Conservation (phyloP, 495 filamentous ascomycete species). For the Apodospora peruviana region DNA sequence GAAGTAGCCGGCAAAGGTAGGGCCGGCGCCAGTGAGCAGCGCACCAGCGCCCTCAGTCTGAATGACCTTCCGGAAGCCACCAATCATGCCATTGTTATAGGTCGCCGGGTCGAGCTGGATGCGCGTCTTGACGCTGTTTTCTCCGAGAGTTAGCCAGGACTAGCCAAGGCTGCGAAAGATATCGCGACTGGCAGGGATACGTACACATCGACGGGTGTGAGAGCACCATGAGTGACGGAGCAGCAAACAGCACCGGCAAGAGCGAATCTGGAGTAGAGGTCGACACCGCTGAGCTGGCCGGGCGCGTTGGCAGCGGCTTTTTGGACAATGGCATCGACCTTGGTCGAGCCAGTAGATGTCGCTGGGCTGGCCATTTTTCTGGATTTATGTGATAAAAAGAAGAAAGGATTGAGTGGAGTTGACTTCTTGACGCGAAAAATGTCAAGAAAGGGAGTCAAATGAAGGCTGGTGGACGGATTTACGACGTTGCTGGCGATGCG, state of each 20-base stretch:
- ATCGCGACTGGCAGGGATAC: constrained; percentile 32
- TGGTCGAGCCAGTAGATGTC: constrained; percentile 18
- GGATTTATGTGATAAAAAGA: constrained; percentile 4
- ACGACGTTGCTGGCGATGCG: constrained; percentile 19
- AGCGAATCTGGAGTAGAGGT: constrained; percentile 77
- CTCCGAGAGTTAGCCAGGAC: constrained; percentile 8
- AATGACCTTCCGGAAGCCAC: constrained; percentile 80
- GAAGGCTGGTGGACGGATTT: constrained; percentile 12
- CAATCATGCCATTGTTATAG: constrained; percentile 87
- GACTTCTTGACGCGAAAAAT: constrained; percentile 17
- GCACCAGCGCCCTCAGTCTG: constrained; percentile 81
- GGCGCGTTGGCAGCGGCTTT: constrained; percentile 24
- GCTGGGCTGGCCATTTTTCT: constrained; percentile 21
- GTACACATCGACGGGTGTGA: constrained; percentile 97
- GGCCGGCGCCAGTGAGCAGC: constrained; percentile 81
- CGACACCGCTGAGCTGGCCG: constrained; percentile 40
- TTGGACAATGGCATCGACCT: constrained; percentile 31
- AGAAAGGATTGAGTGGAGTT: constrained; percentile 27
- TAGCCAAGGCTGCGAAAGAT: neutral
- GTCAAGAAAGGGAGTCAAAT: constrained; percentile 22
- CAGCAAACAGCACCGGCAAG: constrained; percentile 93
- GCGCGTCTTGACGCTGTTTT: constrained; percentile 80
- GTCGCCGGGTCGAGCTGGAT: constrained; percentile 88
- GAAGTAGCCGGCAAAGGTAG: constrained; percentile 89
- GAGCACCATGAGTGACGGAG: constrained; percentile 84